Evolutionary conservation across 148 eudicot species (phyloP), one percentile per base, ranked within the genome.

Genomic region (Chenopodium album): DNA sequence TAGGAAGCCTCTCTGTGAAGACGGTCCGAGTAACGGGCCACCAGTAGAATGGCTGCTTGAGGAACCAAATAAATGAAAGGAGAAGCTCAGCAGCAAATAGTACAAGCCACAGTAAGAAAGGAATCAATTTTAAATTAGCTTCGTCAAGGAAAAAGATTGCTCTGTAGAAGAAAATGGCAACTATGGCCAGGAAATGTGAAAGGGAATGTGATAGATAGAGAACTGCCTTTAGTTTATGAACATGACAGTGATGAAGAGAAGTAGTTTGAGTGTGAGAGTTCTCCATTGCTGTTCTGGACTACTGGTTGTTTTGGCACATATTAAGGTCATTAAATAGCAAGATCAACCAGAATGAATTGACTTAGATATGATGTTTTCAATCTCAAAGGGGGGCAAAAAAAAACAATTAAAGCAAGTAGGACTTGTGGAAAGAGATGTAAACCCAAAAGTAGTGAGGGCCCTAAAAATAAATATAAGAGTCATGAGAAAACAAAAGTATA

Each of bases 61-160:
- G 75, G 64, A 84, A 64, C 85, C 87, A 88, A 12, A 84, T 1
- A 22, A 84, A 78, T 75, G 87, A 79, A 4, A 84, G 76, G 28
- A 79, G 19, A 26, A 88, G 66, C 52, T 88, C 90, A 4, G 90
- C 65, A 22, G 23, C 28, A 34, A 75, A 82, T 44, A 84, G 9
- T 32, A 86, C 7, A 60, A 79, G 26, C 48, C 80, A 80, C 46
- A 56, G 44, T 41, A 41, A 41, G 8, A 41, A 41, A 41, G 44
- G 44, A 2, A 31, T 37, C 81, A 20, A 37, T 23, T 28, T 48
- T 10, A 37, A 4, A 41, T 7, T 17, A 1, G 32, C 34, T 7
- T 3, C 11, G 28, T 48, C 9, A 7, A 59, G 19, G 70, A 76
- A 68, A 9, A 48, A 47, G 14, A 83, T 68, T 46, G 46, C 4